A percentile compares a stretch with the other conserved stretches of the same genome.
Conservation (phyloP, 257 asterid species). For the Avicennia marina region DNA sequence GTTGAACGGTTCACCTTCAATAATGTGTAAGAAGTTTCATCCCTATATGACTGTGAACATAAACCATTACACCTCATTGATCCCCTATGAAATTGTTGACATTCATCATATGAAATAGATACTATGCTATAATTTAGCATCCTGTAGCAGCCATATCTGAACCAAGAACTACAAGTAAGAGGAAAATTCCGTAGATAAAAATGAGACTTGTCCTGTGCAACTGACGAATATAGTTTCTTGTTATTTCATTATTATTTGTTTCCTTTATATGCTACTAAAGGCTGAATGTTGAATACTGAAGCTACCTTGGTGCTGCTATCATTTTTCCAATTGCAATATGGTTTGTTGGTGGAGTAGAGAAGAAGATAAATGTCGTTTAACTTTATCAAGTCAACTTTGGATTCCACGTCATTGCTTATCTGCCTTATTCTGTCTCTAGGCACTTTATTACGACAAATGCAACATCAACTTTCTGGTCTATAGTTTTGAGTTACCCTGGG, state of each 20-base stretch:
- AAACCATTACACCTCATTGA: background rate
- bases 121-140: background rate
- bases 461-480: conserved; percentile 73
- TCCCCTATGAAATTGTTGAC: background rate
- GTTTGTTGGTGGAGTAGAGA: background rate
- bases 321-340: background rate
- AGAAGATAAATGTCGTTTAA: background rate
- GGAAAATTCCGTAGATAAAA: too few relatives aligned
- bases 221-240: too few relatives aligned
- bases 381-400: background rate
- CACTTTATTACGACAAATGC: conserved; percentile 77
- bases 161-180: too few relatives aligned
- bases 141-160: background rate
- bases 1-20: conserved; percentile 38
- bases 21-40: conserved; percentile 49
- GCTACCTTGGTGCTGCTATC: background rate
- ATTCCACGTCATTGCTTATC: background rate
- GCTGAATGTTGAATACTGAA: conserved; percentile 4
- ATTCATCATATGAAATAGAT: background rate
- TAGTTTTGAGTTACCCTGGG: conserved; percentile 83
- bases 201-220: too few relatives aligned
- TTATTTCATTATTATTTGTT: background rate
- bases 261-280: background rate
- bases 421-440: conserved; percentile 36
- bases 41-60: conserved; percentile 1